phyloP scores from a whole-genome alignment of 1,139 yeast genomes.

The Pichia sp. region DNA sequence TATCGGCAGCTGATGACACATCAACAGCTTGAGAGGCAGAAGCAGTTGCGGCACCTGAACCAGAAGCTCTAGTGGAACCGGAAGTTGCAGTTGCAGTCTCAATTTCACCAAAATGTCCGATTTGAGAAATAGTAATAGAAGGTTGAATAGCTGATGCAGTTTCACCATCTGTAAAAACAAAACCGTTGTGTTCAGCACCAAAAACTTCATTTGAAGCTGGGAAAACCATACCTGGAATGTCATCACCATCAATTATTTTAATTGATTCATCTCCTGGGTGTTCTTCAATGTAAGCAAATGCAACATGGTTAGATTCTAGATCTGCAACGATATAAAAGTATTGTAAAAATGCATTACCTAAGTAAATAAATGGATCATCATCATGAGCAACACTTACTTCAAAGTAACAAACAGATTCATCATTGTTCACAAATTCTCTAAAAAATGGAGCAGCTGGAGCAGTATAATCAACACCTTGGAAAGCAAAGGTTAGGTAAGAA shows the following conservation, averaged over 20 bases:
- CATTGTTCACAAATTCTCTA: conserved; percentile 30
- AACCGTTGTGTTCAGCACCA: not conserved
- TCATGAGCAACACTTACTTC: conserved; percentile 6
- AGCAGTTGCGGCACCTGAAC: not conserved
- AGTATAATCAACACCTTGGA: conserved; percentile 43
- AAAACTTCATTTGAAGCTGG: not conserved
- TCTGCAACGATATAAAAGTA: conserved; percentile 42
- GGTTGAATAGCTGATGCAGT: not conserved
- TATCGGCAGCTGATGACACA: too few species aligned
- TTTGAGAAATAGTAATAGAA: not conserved
- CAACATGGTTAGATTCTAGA: conserved; percentile 37
- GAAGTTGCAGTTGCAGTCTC: not conserved
- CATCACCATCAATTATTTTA: not conserved
- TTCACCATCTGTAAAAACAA: not conserved
- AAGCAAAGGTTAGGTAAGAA: conserved; percentile 34
- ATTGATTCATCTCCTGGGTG: conserved; percentile 5
- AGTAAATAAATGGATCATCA: conserved; percentile 11
- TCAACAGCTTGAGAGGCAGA: not conserved
- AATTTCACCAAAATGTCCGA: not conserved
- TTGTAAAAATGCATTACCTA: conserved; percentile 42
- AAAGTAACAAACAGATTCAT: conserved; percentile 2
- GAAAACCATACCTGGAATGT: conserved; percentile 1
- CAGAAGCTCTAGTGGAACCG: not conserved
- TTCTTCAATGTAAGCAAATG: conserved; percentile 30
- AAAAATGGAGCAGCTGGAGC: conserved; percentile 46